Evolutionary conservation across 169 alveolate species (phyloP), one percentile per base, ranked within the genome.

Genomic region (Eimeria nieschulzi): DNA sequence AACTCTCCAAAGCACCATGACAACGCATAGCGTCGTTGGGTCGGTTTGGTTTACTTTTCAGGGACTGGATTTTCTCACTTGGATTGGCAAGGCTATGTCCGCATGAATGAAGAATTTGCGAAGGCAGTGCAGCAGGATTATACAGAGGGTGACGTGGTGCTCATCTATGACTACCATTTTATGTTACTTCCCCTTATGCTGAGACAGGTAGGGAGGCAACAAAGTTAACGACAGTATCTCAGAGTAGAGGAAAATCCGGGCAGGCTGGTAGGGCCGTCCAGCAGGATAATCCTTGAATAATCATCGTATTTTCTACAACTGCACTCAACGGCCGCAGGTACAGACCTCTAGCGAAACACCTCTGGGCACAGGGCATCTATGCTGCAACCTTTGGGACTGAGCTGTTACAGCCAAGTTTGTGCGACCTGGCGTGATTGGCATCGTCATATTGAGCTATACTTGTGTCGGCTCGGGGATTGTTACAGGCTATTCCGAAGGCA

Each of bases 121-220:
- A 26, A 71, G n/a, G 63, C 46, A 46, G 51, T 84, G 21, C 21
- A 25, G 46, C 21, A n/a, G 46, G 64, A 25, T 10, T 64, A 26
- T n/a, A 17, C 59, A 9, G 83, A 64, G 51, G 91, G 91, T 53
- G 91, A 84, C 71, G 23, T 53, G 23, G 64, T 91, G 17, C 87
- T 91, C 56, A 91, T 91, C 25, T 66, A 51, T 25, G 94, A 91
- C 70, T 88, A 86, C 56, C 94, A 91, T 46, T 59, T 91, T 12
- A 84, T 91, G 94, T 70, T 91, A 51, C 86, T 84, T 82, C 94
- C 94, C n/a, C 68, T 59, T 19, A 59, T 59, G 68, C 68, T 59
- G 23, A 87, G 54, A 23, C 85, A 17, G 39, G 86, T 84, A 19
- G 80, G 26, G 25, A 84, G 55, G 87, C 33, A n/a, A 23, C 59